Evolutionary conservation across 129 eudicot genomes (phyloP).

Genomic region (Escallonia herrerae): DNA sequence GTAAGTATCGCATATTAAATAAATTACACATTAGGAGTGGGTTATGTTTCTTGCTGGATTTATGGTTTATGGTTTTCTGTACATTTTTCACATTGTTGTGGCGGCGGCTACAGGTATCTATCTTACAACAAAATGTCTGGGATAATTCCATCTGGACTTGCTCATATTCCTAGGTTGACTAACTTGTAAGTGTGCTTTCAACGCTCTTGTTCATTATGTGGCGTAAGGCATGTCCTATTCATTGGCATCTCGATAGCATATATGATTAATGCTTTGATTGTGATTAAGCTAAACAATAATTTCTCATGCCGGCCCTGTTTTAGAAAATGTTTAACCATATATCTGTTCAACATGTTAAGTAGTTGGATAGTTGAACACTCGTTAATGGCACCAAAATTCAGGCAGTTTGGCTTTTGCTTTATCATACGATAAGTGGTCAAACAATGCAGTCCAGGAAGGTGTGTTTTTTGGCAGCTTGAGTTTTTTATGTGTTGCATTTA

Average conservation of each 20-base stretch:
- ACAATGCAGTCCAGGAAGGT: not conserved
- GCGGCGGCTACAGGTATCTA: constrained; percentile 56
- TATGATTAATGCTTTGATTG: too few relatives aligned
- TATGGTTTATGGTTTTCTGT: not conserved
- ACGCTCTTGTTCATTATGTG: not conserved
- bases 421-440: not conserved
- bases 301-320: too few relatives aligned
- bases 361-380: not conserved
- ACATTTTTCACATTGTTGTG: not conserved
- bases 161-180: constrained; percentile 81
- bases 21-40: not conserved
- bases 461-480: not conserved
- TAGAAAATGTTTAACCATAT: too few relatives aligned
- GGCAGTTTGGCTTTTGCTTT: not conserved
- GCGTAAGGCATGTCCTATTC: too few relatives aligned
- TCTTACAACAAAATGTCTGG: constrained; percentile 96
- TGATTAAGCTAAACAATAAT: too few relatives aligned
- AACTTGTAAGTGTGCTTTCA: constrained; percentile 73
- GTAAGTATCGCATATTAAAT: constrained; percentile 39
- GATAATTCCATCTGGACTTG: constrained; percentile 68
- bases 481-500: not conserved
- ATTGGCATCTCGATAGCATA: too few relatives aligned
- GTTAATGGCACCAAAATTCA: not conserved
- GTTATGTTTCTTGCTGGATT: not conserved
- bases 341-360: too few relatives aligned